Conservation (phyloP, 2,329 filamentous ascomycete genomes). For the Neonectria faginata region DNA sequence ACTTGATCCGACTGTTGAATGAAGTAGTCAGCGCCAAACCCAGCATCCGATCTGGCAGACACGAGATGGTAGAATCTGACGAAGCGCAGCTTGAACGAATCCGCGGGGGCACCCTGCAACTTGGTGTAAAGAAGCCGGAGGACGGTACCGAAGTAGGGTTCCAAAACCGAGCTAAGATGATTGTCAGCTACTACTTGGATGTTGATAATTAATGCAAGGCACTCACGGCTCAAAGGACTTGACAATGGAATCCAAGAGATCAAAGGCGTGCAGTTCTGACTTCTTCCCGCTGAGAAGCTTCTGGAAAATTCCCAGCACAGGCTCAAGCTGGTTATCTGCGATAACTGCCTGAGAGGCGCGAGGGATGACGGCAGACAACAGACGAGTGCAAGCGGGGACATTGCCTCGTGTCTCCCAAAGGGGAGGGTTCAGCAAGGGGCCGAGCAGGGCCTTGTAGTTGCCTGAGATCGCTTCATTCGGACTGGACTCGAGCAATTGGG, state of each 20-base stretch:
- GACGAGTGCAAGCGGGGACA: constrained; percentile 87
- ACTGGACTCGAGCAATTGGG: constrained; percentile 88
- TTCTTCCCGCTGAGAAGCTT: constrained; percentile 84
- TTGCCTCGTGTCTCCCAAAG: constrained; percentile 95
- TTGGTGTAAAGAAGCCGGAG: constrained; percentile 84
- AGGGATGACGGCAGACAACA: constrained; percentile 86
- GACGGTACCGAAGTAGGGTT: constrained; percentile 83
- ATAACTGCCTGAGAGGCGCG: constrained; percentile 79
- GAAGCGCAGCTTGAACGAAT: constrained; percentile 87
- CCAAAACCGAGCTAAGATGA: constrained; percentile 66
- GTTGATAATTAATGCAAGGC: too few species aligned
- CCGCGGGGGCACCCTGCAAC: constrained; percentile 75
- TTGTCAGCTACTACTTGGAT: constrained; percentile 39
- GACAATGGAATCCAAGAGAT: constrained; percentile 86
- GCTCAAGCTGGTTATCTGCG: constrained; percentile 83
- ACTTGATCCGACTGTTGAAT: constrained; percentile 85
- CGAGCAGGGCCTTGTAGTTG: constrained; percentile 83
- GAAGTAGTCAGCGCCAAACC: constrained; percentile 94
- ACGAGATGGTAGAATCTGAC: constrained; percentile 95
- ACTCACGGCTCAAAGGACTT: constrained; percentile 78
- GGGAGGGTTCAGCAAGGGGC: constrained; percentile 80
- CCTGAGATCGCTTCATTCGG: constrained; percentile 81
- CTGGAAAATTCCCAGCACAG: constrained; percentile 95
- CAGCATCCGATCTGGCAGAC: constrained; percentile 79
- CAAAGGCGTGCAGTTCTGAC: constrained; percentile 88